Evolutionary conservation across 2,329 filamentous ascomycete genomes (phyloP).

Genomic region (Aureobasidium mangrovei): DNA sequence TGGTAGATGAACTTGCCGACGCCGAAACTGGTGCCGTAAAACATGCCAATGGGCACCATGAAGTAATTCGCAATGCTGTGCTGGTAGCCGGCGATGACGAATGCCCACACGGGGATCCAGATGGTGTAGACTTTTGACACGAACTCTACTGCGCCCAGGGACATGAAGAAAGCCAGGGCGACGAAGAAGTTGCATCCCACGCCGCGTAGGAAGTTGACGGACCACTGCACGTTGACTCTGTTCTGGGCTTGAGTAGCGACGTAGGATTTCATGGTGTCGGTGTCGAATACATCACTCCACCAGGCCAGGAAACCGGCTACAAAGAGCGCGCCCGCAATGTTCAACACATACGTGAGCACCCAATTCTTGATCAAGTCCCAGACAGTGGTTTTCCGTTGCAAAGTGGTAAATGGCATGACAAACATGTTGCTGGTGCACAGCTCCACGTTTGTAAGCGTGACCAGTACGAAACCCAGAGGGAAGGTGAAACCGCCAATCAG

Average conservation of each 20-base stretch:
- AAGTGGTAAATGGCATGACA: constrained; percentile 16
- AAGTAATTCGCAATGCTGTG: constrained; percentile 23
- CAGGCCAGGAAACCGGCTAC: constrained; percentile 17
- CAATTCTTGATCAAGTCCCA: constrained; percentile 15
- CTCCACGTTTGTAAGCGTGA: constrained; percentile 18
- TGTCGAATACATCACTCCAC: constrained; percentile 16
- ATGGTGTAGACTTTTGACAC: constrained; percentile 22
- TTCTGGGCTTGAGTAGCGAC: neutral
- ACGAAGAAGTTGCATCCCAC: constrained; percentile 24
- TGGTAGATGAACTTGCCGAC: constrained; percentile 33
- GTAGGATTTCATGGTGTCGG: constrained; percentile 15
- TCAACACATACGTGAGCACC: constrained; percentile 17
- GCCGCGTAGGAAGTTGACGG: constrained; percentile 21
- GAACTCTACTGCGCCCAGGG: constrained; percentile 17
- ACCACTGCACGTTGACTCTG: constrained; percentile 7
- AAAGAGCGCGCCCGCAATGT: constrained; percentile 16
- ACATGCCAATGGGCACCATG: constrained; percentile 21
- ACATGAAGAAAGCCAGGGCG: constrained; percentile 20
- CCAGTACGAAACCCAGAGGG: constrained; percentile 18
- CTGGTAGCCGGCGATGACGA: constrained; percentile 19
- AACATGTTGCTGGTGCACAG: constrained; percentile 20
- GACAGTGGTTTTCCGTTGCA: constrained; percentile 15
- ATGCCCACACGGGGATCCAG: constrained; percentile 22
- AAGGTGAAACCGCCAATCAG: constrained; percentile 15
- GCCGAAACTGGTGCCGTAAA: constrained; percentile 29